These are phyloP conservation scores for Clathrospora elynae DNA, from an alignment of 2,329 filamentous ascomycete genomes.

Conservation along the genomic window DNA sequence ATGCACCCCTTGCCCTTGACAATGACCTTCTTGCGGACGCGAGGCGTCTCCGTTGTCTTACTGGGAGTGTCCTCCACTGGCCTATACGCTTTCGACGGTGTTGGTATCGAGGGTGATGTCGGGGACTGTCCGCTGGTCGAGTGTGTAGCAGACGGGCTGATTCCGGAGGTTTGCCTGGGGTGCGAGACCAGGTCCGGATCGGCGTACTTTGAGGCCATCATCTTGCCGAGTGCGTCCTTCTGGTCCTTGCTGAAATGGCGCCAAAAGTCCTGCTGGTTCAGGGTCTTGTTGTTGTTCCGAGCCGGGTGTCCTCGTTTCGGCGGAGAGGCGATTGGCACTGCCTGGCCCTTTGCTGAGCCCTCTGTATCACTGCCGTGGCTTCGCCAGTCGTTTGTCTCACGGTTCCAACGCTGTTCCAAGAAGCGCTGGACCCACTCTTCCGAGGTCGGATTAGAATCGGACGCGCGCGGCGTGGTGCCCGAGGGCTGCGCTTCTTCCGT, in stretches of 20 bases:
- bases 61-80: constrained; percentile 26
- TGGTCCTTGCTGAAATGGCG: constrained; percentile 48
- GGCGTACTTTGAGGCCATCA: constrained; percentile 50
- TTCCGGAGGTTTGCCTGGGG: constrained; percentile 36
- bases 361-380: constrained; percentile 72
- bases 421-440: constrained; percentile 88
- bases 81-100: constrained; percentile 25
- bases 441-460: constrained; percentile 57
- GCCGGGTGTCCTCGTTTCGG: constrained; percentile 49
- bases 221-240: constrained; percentile 48
- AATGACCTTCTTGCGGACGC: constrained; percentile 51
- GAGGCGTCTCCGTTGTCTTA: constrained; percentile 34
- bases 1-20: constrained; percentile 55
- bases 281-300: constrained; percentile 53
- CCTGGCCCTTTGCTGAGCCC: constrained; percentile 25
- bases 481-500: constrained; percentile 27
- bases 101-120: constrained; percentile 24
- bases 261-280: constrained; percentile 59
- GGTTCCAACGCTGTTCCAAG: constrained; percentile 70
- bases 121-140: constrained; percentile 24
- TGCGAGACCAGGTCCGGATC: constrained; percentile 43
- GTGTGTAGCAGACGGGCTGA: constrained; percentile 17
- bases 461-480: constrained; percentile 34
- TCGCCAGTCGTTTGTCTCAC: constrained; percentile 79
- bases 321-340: constrained; percentile 26